Percentiles rank a stretch among this genome's conserved stretches.
Conservation (phyloP, 305 asterid genomes). For the Coffea humblotiana region DNA sequence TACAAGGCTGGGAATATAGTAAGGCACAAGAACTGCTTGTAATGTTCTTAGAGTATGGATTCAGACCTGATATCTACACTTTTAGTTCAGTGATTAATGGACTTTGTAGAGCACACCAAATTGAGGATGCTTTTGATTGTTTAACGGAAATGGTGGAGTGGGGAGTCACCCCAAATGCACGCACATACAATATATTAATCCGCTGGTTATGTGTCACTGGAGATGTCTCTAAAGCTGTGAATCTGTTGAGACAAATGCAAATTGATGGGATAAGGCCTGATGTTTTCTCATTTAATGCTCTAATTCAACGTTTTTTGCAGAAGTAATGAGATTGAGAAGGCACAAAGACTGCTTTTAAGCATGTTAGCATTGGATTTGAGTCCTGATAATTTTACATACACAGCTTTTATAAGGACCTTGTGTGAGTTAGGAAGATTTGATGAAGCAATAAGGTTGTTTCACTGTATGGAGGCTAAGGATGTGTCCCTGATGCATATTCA, state of each 20-base stretch:
- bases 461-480: conserved; percentile 78
- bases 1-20: conserved; percentile 54
- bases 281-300: conserved; percentile 70
- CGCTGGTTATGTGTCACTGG: conserved; percentile 68
- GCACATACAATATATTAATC: conserved; percentile 69
- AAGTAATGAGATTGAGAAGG: conserved; percentile 61
- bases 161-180: conserved; percentile 73
- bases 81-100: conserved; percentile 78
- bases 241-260: conserved; percentile 73
- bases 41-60: conserved; percentile 60
- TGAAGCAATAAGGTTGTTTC: conserved; percentile 65
- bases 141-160: conserved; percentile 74
- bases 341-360: conserved; percentile 63
- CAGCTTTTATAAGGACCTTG: conserved; percentile 62
- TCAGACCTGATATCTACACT: conserved; percentile 71
- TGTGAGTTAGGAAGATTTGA: conserved; percentile 59
- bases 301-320: conserved; percentile 63
- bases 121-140: conserved; percentile 80
- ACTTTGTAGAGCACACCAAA: conserved; percentile 60
- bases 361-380: conserved; percentile 57
- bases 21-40: conserved; percentile 53
- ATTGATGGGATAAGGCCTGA: conserved; percentile 63
- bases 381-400: conserved; percentile 74
- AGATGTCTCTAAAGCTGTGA: conserved; percentile 53
- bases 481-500: conserved; percentile 58